These are phyloP conservation scores for Sonneratia alba DNA, from an alignment of 345 rosid genomes.

Conservation along the genomic window DNA sequence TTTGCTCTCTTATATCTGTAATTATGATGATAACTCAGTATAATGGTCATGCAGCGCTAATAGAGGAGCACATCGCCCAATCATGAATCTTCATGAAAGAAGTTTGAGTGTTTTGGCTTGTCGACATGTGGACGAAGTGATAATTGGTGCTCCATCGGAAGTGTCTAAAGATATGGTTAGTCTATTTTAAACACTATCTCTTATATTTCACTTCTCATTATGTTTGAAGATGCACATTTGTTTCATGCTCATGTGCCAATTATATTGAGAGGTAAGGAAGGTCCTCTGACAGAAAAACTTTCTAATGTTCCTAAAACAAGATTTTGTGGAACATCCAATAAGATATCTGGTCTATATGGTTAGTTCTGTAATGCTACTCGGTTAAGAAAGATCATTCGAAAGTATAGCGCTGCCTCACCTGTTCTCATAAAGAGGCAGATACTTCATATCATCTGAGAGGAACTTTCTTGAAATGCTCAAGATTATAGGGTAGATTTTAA, in stretches of 20 bases:
- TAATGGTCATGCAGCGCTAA: slow-evolving; percentile 37
- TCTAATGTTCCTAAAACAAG: neutral
- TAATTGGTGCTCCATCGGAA: slow-evolving; percentile 73
- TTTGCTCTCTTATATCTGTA: neutral
- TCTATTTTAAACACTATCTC: slow-evolving; percentile 1
- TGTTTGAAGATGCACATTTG: neutral
- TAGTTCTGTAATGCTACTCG: neutral
- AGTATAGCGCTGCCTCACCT: neutral
- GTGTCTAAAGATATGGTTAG: slow-evolving; percentile 65
- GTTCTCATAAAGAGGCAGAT: neutral
- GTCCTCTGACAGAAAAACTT: neutral
- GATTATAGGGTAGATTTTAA: neutral
- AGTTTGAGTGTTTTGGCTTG: slow-evolving; percentile 73
- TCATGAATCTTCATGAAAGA: slow-evolving; percentile 79
- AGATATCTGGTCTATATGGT: neutral
- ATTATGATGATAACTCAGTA: neutral
- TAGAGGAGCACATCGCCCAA: slow-evolving; percentile 65
- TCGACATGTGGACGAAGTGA: slow-evolving; percentile 70
- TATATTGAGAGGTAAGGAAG: neutral
- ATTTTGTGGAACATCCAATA: neutral
- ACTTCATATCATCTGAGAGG: neutral
- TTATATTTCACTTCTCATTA: neutral
- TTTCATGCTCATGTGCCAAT: neutral
- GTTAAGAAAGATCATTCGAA: neutral
- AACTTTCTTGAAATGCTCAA: neutral